These are phyloP conservation scores for Diaporthe velutina DNA, from an alignment of 2,329 filamentous ascomycete species.

Conservation along the genomic window DNA sequence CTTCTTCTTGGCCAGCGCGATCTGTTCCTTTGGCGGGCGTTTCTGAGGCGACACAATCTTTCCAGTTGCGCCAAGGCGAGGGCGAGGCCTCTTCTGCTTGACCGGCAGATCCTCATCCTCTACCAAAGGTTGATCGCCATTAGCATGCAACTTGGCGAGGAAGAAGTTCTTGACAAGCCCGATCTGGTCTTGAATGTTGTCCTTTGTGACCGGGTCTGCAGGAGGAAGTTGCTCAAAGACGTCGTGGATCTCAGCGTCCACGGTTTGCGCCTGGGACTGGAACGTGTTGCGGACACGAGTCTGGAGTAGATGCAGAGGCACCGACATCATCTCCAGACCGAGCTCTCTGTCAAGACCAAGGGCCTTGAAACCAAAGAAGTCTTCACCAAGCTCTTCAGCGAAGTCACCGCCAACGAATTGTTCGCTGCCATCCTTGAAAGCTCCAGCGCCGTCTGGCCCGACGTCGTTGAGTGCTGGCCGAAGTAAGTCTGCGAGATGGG, in stretches of 20 bases:
- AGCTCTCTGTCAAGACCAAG: slow-evolving; percentile 93
- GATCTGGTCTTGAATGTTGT: slow-evolving; percentile 84
- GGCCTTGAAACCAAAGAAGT: slow-evolving; percentile 99
- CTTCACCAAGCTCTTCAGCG: slow-evolving; percentile 96
- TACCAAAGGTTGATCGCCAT: slow-evolving; percentile 83
- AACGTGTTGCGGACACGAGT: slow-evolving; percentile 89
- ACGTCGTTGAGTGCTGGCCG: slow-evolving; percentile 88
- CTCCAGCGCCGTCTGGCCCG: slow-evolving; percentile 85
- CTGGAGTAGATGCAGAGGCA: slow-evolving; percentile 94
- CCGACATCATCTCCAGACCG: slow-evolving; percentile 86
- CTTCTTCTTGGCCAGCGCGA: slow-evolving; percentile 88
- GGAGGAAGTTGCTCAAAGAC: slow-evolving; percentile 77
- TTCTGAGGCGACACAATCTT: slow-evolving; percentile 91
- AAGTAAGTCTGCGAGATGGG: slow-evolving; percentile 91
- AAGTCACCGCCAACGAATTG: slow-evolving; percentile 98
- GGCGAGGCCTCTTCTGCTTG: slow-evolving; percentile 85
- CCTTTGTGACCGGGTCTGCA: slow-evolving; percentile 82
- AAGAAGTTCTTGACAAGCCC: slow-evolving; percentile 94
- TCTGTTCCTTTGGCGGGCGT: slow-evolving; percentile 83
- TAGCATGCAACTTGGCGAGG: slow-evolving; percentile 86
- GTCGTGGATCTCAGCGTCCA: slow-evolving; percentile 68
- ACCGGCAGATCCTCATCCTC: slow-evolving; percentile 95
- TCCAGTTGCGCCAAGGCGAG: slow-evolving; percentile 77
- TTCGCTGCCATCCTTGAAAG: slow-evolving; percentile 96
- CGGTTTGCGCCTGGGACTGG: slow-evolving; percentile 79